These are phyloP conservation scores for Agrocybe praecox DNA, from an alignment of 768 basidiomycete species.

Conservation along the genomic window DNA sequence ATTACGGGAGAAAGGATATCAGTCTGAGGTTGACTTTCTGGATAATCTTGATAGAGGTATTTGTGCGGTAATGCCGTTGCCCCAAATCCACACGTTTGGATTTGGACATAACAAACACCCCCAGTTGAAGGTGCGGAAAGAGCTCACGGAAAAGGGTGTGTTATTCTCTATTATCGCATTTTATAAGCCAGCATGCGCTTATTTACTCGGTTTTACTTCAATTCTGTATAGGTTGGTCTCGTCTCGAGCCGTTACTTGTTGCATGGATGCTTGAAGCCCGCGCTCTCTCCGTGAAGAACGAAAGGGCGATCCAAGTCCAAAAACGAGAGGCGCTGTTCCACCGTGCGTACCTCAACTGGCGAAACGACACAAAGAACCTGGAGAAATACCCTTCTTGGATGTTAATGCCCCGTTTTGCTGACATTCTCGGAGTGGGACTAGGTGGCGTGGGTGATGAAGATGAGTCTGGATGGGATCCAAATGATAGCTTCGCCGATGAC, in stretches of 20 bases:
- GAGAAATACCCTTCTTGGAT: conserved; percentile 11
- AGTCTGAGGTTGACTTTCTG: conserved; percentile 13
- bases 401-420: conserved; percentile 26
- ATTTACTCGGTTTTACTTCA: not conserved
- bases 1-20: conserved; percentile 10
- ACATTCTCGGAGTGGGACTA: conserved; percentile 20
- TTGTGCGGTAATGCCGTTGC: conserved; percentile 1
- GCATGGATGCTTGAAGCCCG: conserved; percentile 26
- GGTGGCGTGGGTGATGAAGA: not conserved
- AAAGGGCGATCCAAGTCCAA: conserved; percentile 17
- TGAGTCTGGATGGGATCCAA: no score
- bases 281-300: conserved; percentile 16
- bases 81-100: not conserved
- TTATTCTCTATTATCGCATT: not conserved
- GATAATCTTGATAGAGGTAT: not conserved
- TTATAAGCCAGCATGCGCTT: no score
- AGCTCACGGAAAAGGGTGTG: conserved; percentile 1
- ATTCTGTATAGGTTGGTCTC: conserved; percentile 24
- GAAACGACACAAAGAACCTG: conserved; percentile 5
- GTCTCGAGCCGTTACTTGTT: conserved; percentile 25
- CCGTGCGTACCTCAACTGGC: conserved; percentile 24
- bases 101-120: not conserved
- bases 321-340: conserved; percentile 19
- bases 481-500: no score
- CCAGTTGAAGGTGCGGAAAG: conserved; percentile 15